A percentile compares a stretch with the other conserved stretches of the same genome.
Conservation (phyloP, 768 basidiomycete genomes). For the Rhizopogon vulgaris region DNA sequence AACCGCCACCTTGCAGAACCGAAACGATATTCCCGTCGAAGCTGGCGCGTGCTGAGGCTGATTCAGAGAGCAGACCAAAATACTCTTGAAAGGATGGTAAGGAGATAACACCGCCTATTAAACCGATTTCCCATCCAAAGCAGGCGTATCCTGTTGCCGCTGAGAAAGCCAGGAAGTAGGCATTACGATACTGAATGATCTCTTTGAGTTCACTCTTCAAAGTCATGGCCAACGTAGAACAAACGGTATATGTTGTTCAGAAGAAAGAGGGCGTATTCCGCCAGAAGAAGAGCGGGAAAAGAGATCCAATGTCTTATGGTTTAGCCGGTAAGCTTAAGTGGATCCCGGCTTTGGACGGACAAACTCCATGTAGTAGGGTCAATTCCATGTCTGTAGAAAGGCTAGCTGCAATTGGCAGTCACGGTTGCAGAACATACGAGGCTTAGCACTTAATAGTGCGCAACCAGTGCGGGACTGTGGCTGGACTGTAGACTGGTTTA, state of each 20-base stretch:
- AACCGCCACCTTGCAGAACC: slow-evolving; percentile 29
- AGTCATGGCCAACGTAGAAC: slow-evolving; percentile 9
- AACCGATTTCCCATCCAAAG: slow-evolving; percentile 32
- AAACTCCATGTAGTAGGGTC: neutral
- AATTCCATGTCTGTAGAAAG: too few species aligned
- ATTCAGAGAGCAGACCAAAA: slow-evolving; percentile 25
- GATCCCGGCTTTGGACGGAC: neutral
- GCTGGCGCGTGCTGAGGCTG: slow-evolving; percentile 17
- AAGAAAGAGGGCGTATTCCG: neutral
- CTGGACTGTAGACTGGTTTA: too few species aligned
- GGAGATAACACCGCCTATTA: slow-evolving; percentile 30
- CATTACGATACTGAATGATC: slow-evolving; percentile 26
- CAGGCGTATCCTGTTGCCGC: slow-evolving; percentile 29
- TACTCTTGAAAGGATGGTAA: slow-evolving; percentile 31
- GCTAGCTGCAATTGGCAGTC: too few species aligned
- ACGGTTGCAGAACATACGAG: too few species aligned
- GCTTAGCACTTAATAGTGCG: too few species aligned
- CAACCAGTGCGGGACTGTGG: too few species aligned
- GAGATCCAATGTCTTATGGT: neutral
- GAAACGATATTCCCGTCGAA: slow-evolving; percentile 34
- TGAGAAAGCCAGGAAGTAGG: slow-evolving; percentile 28
- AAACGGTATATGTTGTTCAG: neutral
- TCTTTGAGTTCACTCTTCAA: slow-evolving; percentile 16
- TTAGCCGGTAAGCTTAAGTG: neutral
- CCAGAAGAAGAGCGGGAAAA: neutral